Evolutionary conservation across 345 rosid species (phyloP), one percentile per base, ranked within the genome.

Genomic region (Laguncularia racemosa): DNA sequence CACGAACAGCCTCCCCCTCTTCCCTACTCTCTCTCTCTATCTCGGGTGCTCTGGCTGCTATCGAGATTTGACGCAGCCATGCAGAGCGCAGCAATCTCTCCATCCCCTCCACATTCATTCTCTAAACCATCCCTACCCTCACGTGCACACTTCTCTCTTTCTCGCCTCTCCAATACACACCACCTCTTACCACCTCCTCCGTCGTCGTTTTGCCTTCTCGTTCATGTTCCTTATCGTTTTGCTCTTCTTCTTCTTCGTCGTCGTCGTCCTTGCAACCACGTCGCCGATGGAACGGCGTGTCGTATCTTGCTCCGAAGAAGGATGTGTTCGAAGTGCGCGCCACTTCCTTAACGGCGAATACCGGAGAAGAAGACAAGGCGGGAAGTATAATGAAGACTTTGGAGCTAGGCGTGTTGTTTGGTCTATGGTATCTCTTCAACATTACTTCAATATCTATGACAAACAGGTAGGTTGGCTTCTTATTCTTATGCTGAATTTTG

Each of bases 391-490:
- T 2, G 14, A 82, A 63, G 84, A 82, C 76, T 13, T 40, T 85
- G 15, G 85, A 71, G 81, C 91, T 90, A 40, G 96, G 95, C 44
- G 60, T 75, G 70, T 53, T 89, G 76, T 87, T 93, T 68, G 97
- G 85, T 38, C 53, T 90, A 12, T 95, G 99, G 99, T 82, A 67
- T 70, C 68, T 90, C 55, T 95, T 95, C 69, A 95, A 95, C 65
- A 90, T 90, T 90, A 88, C 92, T 95, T 95, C 93, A 95, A 95
- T 71, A 95, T 95, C 66, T 95, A 95, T 76, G 88, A 95, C 77
- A 95, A 95, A 62, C 97, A 90, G 99, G 99, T 95, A 6, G 40
- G 40, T 33, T 33, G 6, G 40, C 9, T 23, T 20, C 13, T 3
- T 11, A 11, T 46, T 28, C 3, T 14, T 10, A 50, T 33, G n/a